phyloP scores from a whole-genome alignment of 2,329 filamentous ascomycete species.

The Monosporascus sp. region DNA sequence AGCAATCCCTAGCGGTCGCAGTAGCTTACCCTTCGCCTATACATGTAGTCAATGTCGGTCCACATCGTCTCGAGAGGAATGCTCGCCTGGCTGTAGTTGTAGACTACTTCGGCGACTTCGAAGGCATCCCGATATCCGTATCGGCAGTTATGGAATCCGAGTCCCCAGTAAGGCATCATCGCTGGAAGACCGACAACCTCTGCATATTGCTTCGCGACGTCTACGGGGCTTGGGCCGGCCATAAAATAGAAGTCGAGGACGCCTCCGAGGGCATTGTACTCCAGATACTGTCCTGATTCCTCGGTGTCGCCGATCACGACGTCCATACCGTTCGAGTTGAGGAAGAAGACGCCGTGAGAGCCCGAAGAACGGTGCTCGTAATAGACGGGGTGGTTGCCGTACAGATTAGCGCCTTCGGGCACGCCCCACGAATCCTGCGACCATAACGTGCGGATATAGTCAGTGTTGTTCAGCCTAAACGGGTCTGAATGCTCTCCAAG shows the following conservation, averaged over 20 bases:
- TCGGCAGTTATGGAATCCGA: conserved; percentile 58
- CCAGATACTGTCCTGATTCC: conserved; percentile 60
- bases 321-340: conserved; percentile 74
- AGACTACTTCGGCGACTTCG: conserved; percentile 60
- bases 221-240: conserved; percentile 51
- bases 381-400: conserved; percentile 71
- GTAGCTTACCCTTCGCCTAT: conserved; percentile 36
- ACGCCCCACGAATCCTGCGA: conserved; percentile 60
- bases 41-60: conserved; percentile 62
- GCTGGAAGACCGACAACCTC: conserved; percentile 50
- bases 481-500: conserved; percentile 73
- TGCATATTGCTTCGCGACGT: conserved; percentile 55
- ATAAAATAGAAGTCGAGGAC: conserved; percentile 69
- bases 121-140: conserved; percentile 62
- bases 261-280: conserved; percentile 76
- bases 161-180: conserved; percentile 61
- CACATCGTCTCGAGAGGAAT: conserved; percentile 68
- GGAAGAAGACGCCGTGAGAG: conserved; percentile 61
- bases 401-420: conserved; percentile 60
- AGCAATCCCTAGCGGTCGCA: background rate
- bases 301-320: conserved; percentile 63
- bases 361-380: conserved; percentile 60
- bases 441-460: conserved; percentile 68
- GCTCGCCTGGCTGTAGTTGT: conserved; percentile 58
- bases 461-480: conserved; percentile 61